Conservation (phyloP, 2,329 filamentous ascomycete species). For the Cladosporium sp. region DNA sequence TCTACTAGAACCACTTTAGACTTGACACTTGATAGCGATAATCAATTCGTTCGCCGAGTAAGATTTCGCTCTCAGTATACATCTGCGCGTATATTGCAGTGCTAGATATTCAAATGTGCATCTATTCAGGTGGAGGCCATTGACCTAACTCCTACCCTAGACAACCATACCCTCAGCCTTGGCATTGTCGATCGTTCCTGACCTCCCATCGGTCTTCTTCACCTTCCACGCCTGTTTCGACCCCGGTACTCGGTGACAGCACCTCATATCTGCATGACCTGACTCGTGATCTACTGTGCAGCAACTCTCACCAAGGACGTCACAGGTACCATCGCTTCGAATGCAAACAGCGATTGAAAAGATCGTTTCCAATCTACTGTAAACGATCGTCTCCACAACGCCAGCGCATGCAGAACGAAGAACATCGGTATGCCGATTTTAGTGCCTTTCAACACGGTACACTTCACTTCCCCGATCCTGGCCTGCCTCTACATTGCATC, state of each 20-base stretch:
- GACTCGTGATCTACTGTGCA: neutral
- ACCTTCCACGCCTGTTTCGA: neutral
- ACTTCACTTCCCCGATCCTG: neutral
- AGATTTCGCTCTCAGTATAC: neutral
- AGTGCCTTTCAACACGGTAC: neutral
- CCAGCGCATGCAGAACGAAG: conserved; percentile 10
- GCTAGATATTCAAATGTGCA: neutral
- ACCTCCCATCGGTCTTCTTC: neutral
- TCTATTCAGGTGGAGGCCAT: neutral
- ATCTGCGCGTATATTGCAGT: neutral
- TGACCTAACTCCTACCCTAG: neutral
- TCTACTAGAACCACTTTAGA: neutral
- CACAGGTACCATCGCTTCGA: neutral
- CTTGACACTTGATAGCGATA: neutral
- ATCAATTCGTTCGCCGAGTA: neutral
- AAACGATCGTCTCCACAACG: conserved; percentile 2
- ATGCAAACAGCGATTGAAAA: neutral
- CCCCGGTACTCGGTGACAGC: neutral
- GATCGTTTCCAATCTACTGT: neutral
- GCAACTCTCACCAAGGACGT: neutral
- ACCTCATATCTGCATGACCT: neutral
- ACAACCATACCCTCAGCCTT: neutral
- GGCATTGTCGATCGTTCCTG: neutral
- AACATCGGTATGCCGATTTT: neutral
- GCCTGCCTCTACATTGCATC: neutral